A percentile compares a stretch with the other conserved stretches of the same genome.
These are phyloP conservation scores for Leccinum fallax DNA, from an alignment of 1,284 basidiomycete genomes.

Conservation along the genomic window DNA sequence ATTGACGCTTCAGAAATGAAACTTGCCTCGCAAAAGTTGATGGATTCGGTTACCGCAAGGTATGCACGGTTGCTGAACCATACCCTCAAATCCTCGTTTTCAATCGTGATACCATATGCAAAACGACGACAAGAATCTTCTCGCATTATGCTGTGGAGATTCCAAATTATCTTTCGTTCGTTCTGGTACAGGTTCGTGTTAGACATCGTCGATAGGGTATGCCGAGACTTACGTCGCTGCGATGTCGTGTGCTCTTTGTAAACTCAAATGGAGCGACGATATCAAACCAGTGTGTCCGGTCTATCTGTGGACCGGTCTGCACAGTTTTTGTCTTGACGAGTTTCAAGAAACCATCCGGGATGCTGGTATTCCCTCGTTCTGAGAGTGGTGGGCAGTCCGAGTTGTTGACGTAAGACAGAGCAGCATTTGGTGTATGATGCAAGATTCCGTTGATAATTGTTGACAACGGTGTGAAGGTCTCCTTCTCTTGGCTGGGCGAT, in stretches of 20 bases:
- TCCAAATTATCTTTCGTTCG: background rate
- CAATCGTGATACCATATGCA: background rate
- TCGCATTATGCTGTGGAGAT: background rate
- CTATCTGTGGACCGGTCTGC: background rate
- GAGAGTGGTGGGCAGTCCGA: background rate
- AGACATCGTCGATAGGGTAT: background rate
- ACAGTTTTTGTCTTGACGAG: background rate
- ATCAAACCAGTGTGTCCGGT: too few species aligned
- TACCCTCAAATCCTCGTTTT: background rate
- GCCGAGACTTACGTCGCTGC: background rate
- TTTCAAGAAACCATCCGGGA: conserved; percentile 8
- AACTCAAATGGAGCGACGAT: conserved; percentile 14
- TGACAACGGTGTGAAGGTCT: background rate
- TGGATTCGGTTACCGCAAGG: conserved; percentile 1
- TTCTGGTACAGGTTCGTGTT: conserved; percentile 7
- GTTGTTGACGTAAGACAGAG: background rate
- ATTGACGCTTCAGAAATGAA: background rate
- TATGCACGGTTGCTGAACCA: background rate
- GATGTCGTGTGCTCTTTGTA: background rate
- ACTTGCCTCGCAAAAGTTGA: conserved; percentile 6
- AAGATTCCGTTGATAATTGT: background rate
- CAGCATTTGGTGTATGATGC: background rate
- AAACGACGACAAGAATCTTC: background rate
- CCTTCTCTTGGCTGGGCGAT: background rate
- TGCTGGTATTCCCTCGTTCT: conserved; percentile 4